Base-by-base conservation (phyloP, 2,329 filamentous ascomycete genomes). In the Cladosporium halotolerans region DNA sequence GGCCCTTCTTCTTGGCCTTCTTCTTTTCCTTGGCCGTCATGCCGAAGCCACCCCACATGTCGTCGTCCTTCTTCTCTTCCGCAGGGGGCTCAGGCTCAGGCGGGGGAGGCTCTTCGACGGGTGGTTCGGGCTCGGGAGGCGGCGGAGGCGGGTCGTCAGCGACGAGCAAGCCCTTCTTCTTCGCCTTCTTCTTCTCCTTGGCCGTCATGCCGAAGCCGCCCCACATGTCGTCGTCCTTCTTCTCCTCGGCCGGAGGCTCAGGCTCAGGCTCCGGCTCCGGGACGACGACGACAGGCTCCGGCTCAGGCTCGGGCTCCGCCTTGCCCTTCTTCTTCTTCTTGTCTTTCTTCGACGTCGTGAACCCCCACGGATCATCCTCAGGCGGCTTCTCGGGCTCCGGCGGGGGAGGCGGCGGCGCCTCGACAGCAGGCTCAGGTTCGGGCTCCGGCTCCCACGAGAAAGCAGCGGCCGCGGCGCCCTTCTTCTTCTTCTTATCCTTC, bases 11-110 rank as follows among this genome's bases (percentile, higher is more conserved):
- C 64, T 76, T 77, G 32, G 63, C 56, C 57, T 72, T 73, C 61
- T 77, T 76, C 47, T 74, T 73, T 6, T 75, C 71, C 51, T 73
- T 73, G 2, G 69, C 68, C 18, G 63, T 66, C 52, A 70, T 61
- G 10, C 53, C 62, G 11, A 59, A 58, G 3, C 51, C 53, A 16
- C 59, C 57, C 67, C 68, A 73, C 6, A 60, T 58, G 46, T 60
- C 52, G 7, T 57, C 58, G 54, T 71, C 71, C 46, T 73, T 73
- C 59, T 73, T 73, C 61, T 75, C 73, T 54, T 74, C 73, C 57
- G 75, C 73, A 54, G 63, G 64, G 9, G 55, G 53, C 10, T 55
- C 56, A 18, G 59, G 55, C 28, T 61, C 57, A 3, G 62, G 60
- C 14, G 63, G 59, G n/a, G 60, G 60, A 13, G n/a, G 19, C 34